Conservation (phyloP, 2,329 filamentous ascomycete genomes). For the Acrocalymma vagum region DNA sequence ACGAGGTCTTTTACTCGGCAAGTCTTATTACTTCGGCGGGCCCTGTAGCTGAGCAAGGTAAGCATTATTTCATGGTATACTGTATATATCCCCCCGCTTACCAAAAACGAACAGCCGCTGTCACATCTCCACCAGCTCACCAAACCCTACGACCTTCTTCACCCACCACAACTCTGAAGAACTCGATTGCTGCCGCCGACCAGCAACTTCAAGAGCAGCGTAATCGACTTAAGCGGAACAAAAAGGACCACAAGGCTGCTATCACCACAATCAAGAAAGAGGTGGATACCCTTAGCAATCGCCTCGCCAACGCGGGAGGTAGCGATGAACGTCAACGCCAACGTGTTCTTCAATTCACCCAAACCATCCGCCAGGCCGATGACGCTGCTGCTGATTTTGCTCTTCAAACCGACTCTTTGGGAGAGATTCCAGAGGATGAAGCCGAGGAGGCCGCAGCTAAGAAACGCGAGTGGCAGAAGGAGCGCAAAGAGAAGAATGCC, state of each 20-base stretch:
- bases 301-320: constrained; percentile 72
- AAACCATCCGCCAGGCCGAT: constrained; percentile 75
- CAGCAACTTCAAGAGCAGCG: constrained; percentile 75
- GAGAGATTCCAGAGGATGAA: constrained; percentile 70
- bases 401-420: constrained; percentile 70
- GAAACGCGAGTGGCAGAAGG: constrained; percentile 66
- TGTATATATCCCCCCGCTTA: constrained; percentile 7
- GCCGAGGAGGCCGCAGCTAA: constrained; percentile 64
- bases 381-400: constrained; percentile 67
- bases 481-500: constrained; percentile 59
- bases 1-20: constrained; percentile 73
- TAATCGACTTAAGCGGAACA: constrained; percentile 72
- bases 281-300: constrained; percentile 72
- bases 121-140: constrained; percentile 60
- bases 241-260: constrained; percentile 78
- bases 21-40: constrained; percentile 73
- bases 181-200: constrained; percentile 77
- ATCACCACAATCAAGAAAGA: constrained; percentile 75
- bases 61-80: constrained; percentile 27
- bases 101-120: constrained; percentile 33
- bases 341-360: constrained; percentile 77
- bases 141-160: constrained; percentile 76
- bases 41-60: constrained; percentile 67
- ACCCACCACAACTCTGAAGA: constrained; percentile 77
- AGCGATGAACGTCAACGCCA: constrained; percentile 80